Conservation (phyloP, 83 land plant species). For the Larix sibirica region DNA sequence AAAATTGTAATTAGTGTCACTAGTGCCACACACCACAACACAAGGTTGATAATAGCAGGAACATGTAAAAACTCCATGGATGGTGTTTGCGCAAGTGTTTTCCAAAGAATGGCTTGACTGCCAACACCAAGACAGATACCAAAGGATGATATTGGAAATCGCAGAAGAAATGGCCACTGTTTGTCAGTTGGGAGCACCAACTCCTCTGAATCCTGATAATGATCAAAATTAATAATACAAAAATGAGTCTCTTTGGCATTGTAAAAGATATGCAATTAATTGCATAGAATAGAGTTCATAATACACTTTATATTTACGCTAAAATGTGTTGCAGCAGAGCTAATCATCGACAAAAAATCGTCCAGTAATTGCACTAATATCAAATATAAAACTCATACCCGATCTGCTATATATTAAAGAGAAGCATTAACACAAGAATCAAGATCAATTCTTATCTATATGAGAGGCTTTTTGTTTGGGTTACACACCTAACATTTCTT, state of each 20-base stretch:
- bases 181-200: constrained; percentile 68
- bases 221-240: not conserved
- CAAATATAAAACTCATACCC: not conserved
- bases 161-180: constrained; percentile 90
- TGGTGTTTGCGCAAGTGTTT: constrained; percentile 46
- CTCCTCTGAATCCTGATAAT: constrained; percentile 74
- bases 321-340: not conserved
- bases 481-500: not conserved
- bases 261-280: too few relatives aligned
- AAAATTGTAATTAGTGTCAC: constrained; percentile 29
- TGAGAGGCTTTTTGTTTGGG: not conserved
- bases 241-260: not conserved
- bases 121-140: constrained; percentile 83
- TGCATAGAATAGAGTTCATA: not conserved
- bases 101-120: constrained; percentile 92
- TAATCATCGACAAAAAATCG: not conserved
- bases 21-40: constrained; percentile 69
- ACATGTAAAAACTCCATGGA: constrained; percentile 61
- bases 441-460: not conserved
- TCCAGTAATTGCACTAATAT: not conserved
- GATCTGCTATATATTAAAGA: not conserved
- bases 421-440: not conserved
- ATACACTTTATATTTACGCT: not conserved
- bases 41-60: constrained; percentile 40
- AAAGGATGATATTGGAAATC: constrained; percentile 75